phyloP scores from a whole-genome alignment of 2,329 filamentous ascomycete genomes.

The Pestalotiopsis sp. region DNA sequence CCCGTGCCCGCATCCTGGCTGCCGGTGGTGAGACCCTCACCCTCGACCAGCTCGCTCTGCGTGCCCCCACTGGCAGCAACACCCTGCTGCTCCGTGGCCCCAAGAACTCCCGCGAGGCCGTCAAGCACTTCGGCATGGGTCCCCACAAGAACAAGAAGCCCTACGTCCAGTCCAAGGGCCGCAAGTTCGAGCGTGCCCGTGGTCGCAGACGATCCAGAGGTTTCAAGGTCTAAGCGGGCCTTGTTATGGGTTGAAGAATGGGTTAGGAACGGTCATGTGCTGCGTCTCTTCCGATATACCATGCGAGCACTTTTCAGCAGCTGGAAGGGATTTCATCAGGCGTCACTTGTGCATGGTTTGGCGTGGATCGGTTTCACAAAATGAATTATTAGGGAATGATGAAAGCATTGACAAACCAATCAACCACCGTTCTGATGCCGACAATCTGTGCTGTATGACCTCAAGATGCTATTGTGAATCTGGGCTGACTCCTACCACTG shows the following conservation, averaged over 20 bases:
- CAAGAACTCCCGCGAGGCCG: constrained; percentile 96
- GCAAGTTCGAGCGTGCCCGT: constrained; percentile 99
- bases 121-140: constrained; percentile 99
- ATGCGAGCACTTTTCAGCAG: constrained; percentile 25
- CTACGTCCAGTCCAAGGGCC: constrained; percentile 95
- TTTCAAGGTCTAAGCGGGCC: constrained; percentile 95
- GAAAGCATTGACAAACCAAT: constrained; percentile 29
- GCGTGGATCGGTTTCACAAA: constrained; percentile 51
- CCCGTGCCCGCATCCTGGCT: constrained; percentile 88
- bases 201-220: constrained; percentile 96
- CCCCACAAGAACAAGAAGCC: constrained; percentile 99
- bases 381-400: constrained; percentile 37
- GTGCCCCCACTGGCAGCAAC: constrained; percentile 94
- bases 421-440: constrained; percentile 10
- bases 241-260: constrained; percentile 15
- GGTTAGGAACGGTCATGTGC: constrained; percentile 31
- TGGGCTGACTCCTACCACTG: not conserved
- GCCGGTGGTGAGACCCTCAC: constrained; percentile 95
- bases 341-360: constrained; percentile 43
- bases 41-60: constrained; percentile 94
- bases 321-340: constrained; percentile 32
- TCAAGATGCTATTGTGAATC: not conserved
- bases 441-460: not conserved
- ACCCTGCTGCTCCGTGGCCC: constrained; percentile 95
- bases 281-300: constrained; percentile 34